phyloP scores from a whole-genome alignment of 768 basidiomycete species.

The Tephrocybe sp. region DNA sequence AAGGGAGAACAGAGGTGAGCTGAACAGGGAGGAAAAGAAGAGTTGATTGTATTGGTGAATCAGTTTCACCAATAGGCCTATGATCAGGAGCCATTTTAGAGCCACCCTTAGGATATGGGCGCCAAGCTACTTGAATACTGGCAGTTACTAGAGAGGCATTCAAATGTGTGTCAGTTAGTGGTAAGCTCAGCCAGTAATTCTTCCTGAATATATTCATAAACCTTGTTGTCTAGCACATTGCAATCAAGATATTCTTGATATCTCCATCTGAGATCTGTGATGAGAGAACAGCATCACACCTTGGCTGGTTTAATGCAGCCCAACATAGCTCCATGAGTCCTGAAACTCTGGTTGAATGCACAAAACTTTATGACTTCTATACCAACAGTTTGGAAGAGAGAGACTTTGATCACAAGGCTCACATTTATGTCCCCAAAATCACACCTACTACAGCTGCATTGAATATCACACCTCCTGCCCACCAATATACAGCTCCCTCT shows the following conservation, averaged over 20 bases:
- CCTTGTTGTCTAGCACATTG: too few relatives aligned
- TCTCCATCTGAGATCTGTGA: too few relatives aligned
- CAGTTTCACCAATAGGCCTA: constrained; percentile 21
- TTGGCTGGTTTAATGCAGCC: background rate
- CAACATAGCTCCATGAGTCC: too few relatives aligned
- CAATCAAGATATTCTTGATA: too few relatives aligned
- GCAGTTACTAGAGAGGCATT: constrained; percentile 8
- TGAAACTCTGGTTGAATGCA: background rate
- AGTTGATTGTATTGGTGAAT: constrained; percentile 12
- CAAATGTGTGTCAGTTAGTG: too few relatives aligned
- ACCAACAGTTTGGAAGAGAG: constrained; percentile 1
- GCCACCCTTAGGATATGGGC: constrained; percentile 6
- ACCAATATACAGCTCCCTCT: background rate
- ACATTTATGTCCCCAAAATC: background rate
- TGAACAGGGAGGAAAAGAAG: background rate
- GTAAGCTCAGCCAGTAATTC: too few relatives aligned
- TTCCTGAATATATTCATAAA: too few relatives aligned
- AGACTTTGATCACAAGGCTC: background rate
- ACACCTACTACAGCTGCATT: background rate
- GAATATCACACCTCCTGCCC: background rate
- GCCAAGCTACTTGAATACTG: constrained; percentile 22
- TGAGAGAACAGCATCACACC: background rate
- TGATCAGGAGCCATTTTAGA: constrained; percentile 19
- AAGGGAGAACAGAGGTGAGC: background rate
- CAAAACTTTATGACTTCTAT: constrained; percentile 2